Evolutionary conservation across 179 eudicot genomes (phyloP).

Genomic region (Sideroxylon spinosum): DNA sequence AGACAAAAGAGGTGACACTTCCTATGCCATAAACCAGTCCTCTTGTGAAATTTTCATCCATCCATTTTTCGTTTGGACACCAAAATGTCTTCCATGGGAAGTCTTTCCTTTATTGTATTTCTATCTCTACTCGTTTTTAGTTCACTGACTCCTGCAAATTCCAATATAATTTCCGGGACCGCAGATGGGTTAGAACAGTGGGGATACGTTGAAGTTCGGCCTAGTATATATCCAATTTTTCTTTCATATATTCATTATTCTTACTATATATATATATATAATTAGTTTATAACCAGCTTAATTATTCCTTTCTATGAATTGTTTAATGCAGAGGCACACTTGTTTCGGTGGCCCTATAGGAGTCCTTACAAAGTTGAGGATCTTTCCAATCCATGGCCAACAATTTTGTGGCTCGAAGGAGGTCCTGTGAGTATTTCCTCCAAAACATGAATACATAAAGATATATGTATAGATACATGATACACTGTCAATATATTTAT

Average conservation of each 20-base stretch:
- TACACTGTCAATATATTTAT: neutral
- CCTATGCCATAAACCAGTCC: no score
- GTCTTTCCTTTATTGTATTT: neutral
- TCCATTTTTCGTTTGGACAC: neutral
- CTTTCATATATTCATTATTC: no score
- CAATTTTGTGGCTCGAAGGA: constrained; percentile 33
- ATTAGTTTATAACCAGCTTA: no score
- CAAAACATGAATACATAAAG: neutral
- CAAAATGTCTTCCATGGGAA: neutral
- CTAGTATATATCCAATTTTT: no score
- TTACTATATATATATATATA: no score
- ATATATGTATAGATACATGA: neutral
- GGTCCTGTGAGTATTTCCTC: constrained; percentile 28
- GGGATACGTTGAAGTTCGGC: no score
- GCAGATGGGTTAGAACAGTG: no score
- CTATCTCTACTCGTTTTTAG: neutral
- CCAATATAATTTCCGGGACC: constrained; percentile 12
- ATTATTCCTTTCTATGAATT: no score
- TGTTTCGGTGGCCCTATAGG: constrained; percentile 33
- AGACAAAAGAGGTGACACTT: no score
- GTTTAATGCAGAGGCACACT: constrained; percentile 25
- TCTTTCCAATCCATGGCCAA: constrained; percentile 32
- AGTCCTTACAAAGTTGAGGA: constrained; percentile 27
- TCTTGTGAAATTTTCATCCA: no score
- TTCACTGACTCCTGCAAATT: constrained; percentile 22